Base-by-base conservation (phyloP, 441 rosid species). In the Populus hybrid region DNA sequence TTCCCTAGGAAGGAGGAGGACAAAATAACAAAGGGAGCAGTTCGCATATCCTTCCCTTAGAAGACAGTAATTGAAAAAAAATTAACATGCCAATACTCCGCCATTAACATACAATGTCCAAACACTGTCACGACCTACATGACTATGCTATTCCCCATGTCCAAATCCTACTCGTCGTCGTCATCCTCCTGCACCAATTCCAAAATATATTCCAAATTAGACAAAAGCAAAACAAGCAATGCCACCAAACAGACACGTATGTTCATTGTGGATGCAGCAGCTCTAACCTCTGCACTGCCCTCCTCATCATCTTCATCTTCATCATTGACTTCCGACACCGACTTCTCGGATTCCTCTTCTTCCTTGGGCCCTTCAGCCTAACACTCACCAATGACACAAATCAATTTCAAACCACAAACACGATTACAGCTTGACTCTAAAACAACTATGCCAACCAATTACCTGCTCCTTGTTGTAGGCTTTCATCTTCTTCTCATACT, bases 391-490 rank as follows among this genome's bases (percentile, higher is more conserved):
- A 26, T 40, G 38, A 76, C 2, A n/a, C 11, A 57, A 9, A 18
- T 2, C 26, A 57, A 67, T 5, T 53, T 53, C 61, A 53, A 1
- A 30, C 32, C 32, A 30, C 46, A 40, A 40, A 30, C 32, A 10
- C n/a, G 8, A 74, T 2, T 7, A 20, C 4, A 40, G 12, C 20
- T 14, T 5, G 2, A 70, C 50, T n/a, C 12, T 59, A 5, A 8
- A 21, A 74, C 16, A 53, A 50, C 1, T 2, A 8, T 8, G n/a
- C 6, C 16, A 7, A 9, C 3, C 14, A 21, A 21, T 8, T 71
- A 94, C 98, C 94, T 90, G 94, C 77, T 83, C 90, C 88, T 89
- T 96, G 79, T 93, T 93, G 77, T 94, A 96, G 20, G 92, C 97
- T 42, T 90, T 93, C 94, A 96, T 84, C 88, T 78, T 87, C 89